These are phyloP conservation scores for Phytophthora sojae DNA, from an alignment of 352 stramenopile genomes.

Conservation along the genomic window DNA sequence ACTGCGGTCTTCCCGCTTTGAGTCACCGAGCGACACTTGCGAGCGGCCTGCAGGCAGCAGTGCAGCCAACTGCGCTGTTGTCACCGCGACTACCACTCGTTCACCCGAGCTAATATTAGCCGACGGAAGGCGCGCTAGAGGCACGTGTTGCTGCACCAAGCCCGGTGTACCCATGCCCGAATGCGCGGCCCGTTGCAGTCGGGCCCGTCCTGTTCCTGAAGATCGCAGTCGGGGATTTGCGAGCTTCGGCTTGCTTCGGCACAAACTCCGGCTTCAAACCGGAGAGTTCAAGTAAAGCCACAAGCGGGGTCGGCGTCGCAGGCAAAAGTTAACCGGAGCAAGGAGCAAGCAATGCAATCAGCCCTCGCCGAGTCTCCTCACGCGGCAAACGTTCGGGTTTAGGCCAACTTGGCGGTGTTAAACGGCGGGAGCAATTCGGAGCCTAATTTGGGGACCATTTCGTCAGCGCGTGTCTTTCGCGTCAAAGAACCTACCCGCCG, in stretches of 20 bases:
- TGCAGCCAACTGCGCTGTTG: no score
- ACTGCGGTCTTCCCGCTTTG: neutral
- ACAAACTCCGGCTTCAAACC: neutral
- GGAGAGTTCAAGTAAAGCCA: no score
- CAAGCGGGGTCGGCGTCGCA: neutral
- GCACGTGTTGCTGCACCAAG: neutral
- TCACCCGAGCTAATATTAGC: neutral
- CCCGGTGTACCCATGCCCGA: neutral
- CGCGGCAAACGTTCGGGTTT: neutral
- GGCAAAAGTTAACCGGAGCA: neutral
- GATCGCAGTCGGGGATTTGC: neutral
- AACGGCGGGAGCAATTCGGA: constrained; percentile 16
- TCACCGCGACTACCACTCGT: no score
- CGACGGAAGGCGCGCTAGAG: neutral
- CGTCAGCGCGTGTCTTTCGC: constrained; percentile 4
- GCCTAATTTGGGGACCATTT: constrained; percentile 19
- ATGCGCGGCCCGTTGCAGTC: constrained; percentile 1
- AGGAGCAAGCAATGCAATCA: neutral
- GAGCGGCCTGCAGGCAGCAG: no score
- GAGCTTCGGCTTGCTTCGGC: constrained; percentile 3
- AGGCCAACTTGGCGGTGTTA: constrained; percentile 10
- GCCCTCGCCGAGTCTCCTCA: neutral
- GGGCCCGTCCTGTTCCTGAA: constrained; percentile 4
- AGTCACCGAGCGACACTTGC: no score
- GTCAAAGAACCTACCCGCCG: constrained; percentile 3